Evolutionary conservation across 108 stramenopile species (phyloP).

Genomic region (Aurantiochytrium sp.): DNA sequence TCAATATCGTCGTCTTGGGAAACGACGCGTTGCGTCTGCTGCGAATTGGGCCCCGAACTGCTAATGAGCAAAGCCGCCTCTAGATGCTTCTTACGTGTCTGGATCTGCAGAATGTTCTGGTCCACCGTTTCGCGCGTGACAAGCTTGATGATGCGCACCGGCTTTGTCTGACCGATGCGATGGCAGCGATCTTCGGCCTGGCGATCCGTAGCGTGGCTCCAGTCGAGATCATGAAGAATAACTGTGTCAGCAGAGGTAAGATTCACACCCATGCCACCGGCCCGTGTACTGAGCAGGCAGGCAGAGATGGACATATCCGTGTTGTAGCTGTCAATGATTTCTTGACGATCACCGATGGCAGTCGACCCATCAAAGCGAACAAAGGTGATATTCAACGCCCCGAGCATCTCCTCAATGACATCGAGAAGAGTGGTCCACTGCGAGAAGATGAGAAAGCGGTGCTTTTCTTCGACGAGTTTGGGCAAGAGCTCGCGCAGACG

Average conservation of each 20-base stretch:
- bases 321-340: constrained; percentile 69
- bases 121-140: constrained; percentile 44
- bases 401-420: constrained; percentile 64
- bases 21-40: background rate
- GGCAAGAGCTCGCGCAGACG: constrained; percentile 61
- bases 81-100: constrained; percentile 35
- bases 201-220: constrained; percentile 86
- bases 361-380: constrained; percentile 71
- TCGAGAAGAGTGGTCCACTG: constrained; percentile 79
- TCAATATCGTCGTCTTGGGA: background rate
- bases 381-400: constrained; percentile 55
- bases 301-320: constrained; percentile 55
- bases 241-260: constrained; percentile 86
- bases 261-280: constrained; percentile 58
- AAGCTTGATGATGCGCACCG: constrained; percentile 45
- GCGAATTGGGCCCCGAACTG: background rate
- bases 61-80: background rate
- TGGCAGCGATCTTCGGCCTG: constrained; percentile 79
- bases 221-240: constrained; percentile 91
- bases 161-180: constrained; percentile 54
- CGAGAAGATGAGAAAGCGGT: constrained; percentile 71
- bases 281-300: constrained; percentile 69
- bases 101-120: constrained; percentile 35
- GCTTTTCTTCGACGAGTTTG: constrained; percentile 56
- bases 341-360: constrained; percentile 64